phyloP scores from a whole-genome alignment of 352 stramenopile species.

The Globisporangium recalcitrans region DNA sequence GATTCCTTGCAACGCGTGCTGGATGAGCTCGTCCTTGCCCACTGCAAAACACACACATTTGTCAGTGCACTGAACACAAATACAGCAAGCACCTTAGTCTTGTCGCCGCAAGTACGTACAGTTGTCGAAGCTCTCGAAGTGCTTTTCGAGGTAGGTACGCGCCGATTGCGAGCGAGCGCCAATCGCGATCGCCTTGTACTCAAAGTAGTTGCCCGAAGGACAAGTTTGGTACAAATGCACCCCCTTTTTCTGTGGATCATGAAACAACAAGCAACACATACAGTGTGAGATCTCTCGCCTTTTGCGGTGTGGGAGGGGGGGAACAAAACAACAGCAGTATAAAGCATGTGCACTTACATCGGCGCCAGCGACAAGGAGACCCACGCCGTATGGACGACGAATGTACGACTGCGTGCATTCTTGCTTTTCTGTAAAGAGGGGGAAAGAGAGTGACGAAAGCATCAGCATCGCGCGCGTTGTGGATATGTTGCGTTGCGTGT shows the following conservation, averaged over 20 bases:
- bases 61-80: not conserved
- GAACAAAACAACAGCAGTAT: not conserved
- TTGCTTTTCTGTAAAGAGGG: constrained; percentile 86
- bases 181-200: constrained; percentile 98
- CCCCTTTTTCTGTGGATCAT: constrained; percentile 86
- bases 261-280: constrained; percentile 9
- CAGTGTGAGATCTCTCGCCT: constrained; percentile 6
- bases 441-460: not conserved
- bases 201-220: constrained; percentile 98
- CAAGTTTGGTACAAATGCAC: constrained; percentile 98
- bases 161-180: constrained; percentile 95
- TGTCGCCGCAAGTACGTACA: constrained; percentile 35
- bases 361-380: constrained; percentile 92
- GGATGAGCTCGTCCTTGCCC: constrained; percentile 95
- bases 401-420: constrained; percentile 99
- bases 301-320: not conserved
- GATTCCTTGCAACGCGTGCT: constrained; percentile 96
- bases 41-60: constrained; percentile 32
- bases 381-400: constrained; percentile 96
- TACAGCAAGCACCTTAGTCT: not conserved
- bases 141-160: constrained; percentile 99
- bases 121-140: constrained; percentile 92
- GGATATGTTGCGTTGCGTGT: not conserved
- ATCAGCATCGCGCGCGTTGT: not conserved
- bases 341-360: constrained; percentile 50